Conservation (phyloP, 169 alveolate species). For the Cryptosporidium xiaoi region DNA sequence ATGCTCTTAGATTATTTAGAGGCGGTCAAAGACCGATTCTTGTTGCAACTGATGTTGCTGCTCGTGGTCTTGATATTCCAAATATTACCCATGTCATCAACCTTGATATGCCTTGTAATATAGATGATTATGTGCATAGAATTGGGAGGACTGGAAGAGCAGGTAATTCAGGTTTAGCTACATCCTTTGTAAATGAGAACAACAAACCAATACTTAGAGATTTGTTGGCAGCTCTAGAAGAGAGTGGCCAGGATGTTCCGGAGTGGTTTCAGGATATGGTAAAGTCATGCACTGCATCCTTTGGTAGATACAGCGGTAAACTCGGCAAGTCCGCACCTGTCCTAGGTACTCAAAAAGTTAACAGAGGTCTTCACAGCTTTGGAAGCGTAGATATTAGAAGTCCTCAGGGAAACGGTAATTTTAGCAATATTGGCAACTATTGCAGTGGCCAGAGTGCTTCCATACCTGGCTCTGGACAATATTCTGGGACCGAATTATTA, state of each 20-base stretch:
- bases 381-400: slow-evolving; percentile 70
- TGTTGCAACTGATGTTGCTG: slow-evolving; percentile 99
- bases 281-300: slow-evolving; percentile 69
- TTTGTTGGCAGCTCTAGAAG: slow-evolving; percentile 82
- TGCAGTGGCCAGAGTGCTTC: slow-evolving; percentile 18
- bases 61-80: slow-evolving; percentile 98
- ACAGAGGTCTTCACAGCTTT: slow-evolving; percentile 62
- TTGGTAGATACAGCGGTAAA: slow-evolving; percentile 59
- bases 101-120: slow-evolving; percentile 94
- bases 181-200: slow-evolving; percentile 91
- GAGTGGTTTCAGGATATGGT: slow-evolving; percentile 79
- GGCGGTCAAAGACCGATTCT: slow-evolving; percentile 92
- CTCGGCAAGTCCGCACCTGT: slow-evolving; percentile 10
- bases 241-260: slow-evolving; percentile 80
- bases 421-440: background rate
- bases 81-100: slow-evolving; percentile 94
- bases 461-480: no score
- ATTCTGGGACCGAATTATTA: slow-evolving; percentile 10
- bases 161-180: slow-evolving; percentile 97
- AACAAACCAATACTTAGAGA: slow-evolving; percentile 89
- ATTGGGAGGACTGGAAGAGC: slow-evolving; percentile 99
- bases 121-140: slow-evolving; percentile 94
- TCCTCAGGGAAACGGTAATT: slow-evolving; percentile 14
- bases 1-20: slow-evolving; percentile 90
- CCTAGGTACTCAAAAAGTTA: slow-evolving; percentile 13